Evolutionary conservation across 768 basidiomycete genomes (phyloP), one percentile per base, ranked within the genome.

Genomic region (Gloeophyllum trabeum): DNA sequence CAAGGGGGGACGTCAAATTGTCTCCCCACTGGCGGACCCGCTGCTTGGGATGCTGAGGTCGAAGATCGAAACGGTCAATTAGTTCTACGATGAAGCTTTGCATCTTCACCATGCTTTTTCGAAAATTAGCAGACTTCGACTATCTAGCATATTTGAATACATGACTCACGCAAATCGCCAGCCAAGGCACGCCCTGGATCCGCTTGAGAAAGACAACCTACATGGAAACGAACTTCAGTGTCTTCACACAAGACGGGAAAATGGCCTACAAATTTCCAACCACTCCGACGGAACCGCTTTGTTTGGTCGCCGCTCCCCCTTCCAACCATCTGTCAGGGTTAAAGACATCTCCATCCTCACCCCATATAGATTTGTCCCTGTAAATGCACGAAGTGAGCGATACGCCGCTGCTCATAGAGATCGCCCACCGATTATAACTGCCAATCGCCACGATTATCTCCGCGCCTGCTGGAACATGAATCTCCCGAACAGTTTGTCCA

Each of bases 381-480:
- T n/a, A n/a, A n/a, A n/a, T n/a, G n/a, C n/a, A n/a, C n/a, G n/a
- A n/a, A n/a, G 16, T 16, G 28, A 32, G 28, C 10, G 28, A 32
- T 10, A 32, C 10, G 28, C 10, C 28, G 16, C 28, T 10, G 28
- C 10, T 10, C 16, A 10, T 32, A 16, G 28, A 32, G 16, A 20
- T 25, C 50, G 35, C 28, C 10, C 10, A 32, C 28, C 28, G 28
- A 32, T 32, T 32, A 32, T 32, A 32, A 10, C 28, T 16, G 10
- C 10, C 28, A 16, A 32, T 16, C 10, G 28, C 10, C 10, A 32
- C 10, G 28, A 32, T 32, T 16, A 32, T 10, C 28, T 32, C 10
- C 10, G 21, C 14, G 14, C 43, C 25, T 35, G 28, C 12, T 25
- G 44, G 40, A n/a, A 48, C 25, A 20, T n/a, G 16, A 26, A 48